phyloP scores from a whole-genome alignment of 2,329 filamentous ascomycete genomes.

The Cercospora zeina region DNA sequence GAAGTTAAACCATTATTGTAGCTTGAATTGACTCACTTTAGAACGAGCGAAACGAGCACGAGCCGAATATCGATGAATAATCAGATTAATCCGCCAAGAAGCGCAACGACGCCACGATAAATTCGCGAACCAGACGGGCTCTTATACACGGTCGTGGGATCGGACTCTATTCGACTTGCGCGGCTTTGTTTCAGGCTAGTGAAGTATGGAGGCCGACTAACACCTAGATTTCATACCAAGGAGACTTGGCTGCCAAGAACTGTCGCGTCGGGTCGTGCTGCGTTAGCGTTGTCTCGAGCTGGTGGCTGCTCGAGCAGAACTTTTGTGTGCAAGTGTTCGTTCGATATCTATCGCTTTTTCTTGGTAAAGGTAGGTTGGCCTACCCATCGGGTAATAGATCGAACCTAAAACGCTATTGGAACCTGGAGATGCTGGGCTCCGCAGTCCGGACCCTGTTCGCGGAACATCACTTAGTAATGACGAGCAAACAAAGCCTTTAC shows the following conservation, averaged over 20 bases:
- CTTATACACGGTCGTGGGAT: background rate
- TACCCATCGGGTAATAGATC: background rate
- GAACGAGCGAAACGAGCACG: no score
- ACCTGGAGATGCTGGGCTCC: background rate
- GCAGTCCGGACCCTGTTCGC: background rate
- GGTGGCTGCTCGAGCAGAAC: slow-evolving; percentile 14
- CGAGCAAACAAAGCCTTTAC: background rate
- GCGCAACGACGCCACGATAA: no score
- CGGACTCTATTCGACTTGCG: background rate
- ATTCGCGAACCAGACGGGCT: no score
- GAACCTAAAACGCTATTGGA: background rate
- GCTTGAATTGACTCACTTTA: no score
- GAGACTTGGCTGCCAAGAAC: slow-evolving; percentile 14
- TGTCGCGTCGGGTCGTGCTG: background rate
- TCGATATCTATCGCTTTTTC: background rate
- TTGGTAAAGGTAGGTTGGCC: background rate
- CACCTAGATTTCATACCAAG: slow-evolving; percentile 2
- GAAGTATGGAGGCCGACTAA: background rate
- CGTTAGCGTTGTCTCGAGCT: slow-evolving; percentile 1
- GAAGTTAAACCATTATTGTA: no score
- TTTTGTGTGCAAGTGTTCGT: background rate
- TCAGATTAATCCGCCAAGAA: no score
- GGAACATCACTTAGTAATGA: background rate
- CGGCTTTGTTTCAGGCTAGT: slow-evolving; percentile 8
- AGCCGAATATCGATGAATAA: no score